phyloP scores from a whole-genome alignment of 129 eudicot genomes.

The Saposhnikovia divaricata region DNA sequence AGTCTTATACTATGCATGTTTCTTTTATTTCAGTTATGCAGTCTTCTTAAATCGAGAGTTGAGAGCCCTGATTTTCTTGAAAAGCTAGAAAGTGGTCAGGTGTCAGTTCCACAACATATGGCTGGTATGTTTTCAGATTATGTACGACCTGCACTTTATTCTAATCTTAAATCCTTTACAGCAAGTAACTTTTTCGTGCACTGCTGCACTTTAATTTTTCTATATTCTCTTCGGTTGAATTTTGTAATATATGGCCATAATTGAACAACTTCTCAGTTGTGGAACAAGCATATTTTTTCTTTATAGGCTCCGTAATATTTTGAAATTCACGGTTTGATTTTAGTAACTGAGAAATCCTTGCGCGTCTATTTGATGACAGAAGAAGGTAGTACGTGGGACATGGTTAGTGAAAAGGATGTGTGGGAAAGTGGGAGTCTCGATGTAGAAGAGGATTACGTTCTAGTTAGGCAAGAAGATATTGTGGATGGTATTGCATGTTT shows the following conservation, averaged over 20 bases:
- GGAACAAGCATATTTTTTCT: not conserved
- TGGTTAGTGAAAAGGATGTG: slow-evolving; percentile 71
- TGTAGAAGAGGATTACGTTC: slow-evolving; percentile 68
- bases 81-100: slow-evolving; percentile 77
- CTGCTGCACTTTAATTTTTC: not conserved
- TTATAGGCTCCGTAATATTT: not conserved
- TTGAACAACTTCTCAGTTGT: not conserved
- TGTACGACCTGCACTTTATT: not conserved
- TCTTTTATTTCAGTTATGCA: slow-evolving; percentile 48
- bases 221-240: not conserved
- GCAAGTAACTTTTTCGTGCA: not conserved
- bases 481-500: slow-evolving; percentile 92
- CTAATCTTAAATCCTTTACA: not conserved
- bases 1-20: not conserved
- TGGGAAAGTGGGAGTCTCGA: slow-evolving; percentile 69
- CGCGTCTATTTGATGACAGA: slow-evolving; percentile 37
- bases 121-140: slow-evolving; percentile 35
- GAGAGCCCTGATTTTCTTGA: slow-evolving; percentile 81
- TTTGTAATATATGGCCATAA: not conserved
- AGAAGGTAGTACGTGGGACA: slow-evolving; percentile 92
- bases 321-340: slow-evolving; percentile 4
- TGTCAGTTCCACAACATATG: slow-evolving; percentile 41
- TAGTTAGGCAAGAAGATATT: slow-evolving; percentile 91
- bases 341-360: slow-evolving; percentile 11
- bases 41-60: slow-evolving; percentile 70